Percentiles rank a stretch among this genome's conserved stretches.
phyloP scores from a whole-genome alignment of 164 flowering plant genomes.

The Piper betle region DNA sequence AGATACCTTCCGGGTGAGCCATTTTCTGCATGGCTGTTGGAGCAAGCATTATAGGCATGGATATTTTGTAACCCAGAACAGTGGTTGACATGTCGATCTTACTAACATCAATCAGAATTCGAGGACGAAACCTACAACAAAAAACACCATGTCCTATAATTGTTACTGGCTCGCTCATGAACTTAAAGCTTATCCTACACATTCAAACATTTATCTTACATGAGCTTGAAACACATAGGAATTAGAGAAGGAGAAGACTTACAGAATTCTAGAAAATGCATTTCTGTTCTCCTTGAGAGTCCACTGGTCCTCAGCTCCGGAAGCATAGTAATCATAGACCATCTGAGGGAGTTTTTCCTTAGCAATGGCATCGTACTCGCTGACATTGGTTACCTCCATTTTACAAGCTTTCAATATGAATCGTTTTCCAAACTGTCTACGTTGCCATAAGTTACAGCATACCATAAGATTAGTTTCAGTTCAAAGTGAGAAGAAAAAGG shows the following conservation, averaged over 20 bases:
- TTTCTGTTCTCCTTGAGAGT: conserved; percentile 64
- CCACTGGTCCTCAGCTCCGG: conserved; percentile 98
- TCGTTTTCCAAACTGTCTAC: conserved; percentile 4
- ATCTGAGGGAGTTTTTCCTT: conserved; percentile 84
- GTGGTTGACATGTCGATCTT: conserved; percentile 59
- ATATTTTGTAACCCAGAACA: conserved; percentile 65
- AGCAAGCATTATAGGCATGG: conserved; percentile 91
- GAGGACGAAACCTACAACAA: conserved; percentile 57
- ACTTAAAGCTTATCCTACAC: neutral
- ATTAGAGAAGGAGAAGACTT: conserved; percentile 14
- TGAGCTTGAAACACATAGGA: neutral
- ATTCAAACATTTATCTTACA: neutral
- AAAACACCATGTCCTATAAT: neutral
- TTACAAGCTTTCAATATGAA: conserved; percentile 2
- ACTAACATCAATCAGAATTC: conserved; percentile 81
- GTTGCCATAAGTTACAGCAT: neutral
- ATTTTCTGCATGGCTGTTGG: conserved; percentile 86
- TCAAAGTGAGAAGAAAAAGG: neutral
- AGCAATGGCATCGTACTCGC: conserved; percentile 72
- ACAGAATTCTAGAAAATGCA: conserved; percentile 86
- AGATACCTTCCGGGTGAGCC: conserved; percentile 85
- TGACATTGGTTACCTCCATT: conserved; percentile 75
- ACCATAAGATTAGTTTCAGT: neutral
- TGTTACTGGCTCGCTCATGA: too few relatives aligned
- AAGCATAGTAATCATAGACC: conserved; percentile 85